These are phyloP conservation scores for Exserohilum turcica DNA, from an alignment of 2,329 filamentous ascomycete genomes.

Conservation along the genomic window DNA sequence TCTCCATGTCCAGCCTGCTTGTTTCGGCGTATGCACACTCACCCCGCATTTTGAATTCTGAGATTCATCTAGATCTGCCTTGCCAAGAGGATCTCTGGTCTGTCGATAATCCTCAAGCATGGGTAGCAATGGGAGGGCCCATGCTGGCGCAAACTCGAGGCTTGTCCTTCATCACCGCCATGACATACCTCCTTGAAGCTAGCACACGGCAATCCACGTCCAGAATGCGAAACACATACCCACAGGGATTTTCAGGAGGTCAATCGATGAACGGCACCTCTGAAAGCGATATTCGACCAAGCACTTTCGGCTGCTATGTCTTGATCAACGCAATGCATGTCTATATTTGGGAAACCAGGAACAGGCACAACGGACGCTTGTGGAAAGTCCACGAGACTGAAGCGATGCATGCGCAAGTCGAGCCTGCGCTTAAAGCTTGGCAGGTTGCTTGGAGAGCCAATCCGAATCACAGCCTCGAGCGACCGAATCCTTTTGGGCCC, in stretches of 20 bases:
- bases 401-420: constrained; percentile 93
- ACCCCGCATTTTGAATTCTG: constrained; percentile 89
- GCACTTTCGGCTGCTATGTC: constrained; percentile 88
- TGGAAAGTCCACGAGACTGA: constrained; percentile 95
- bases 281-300: constrained; percentile 73
- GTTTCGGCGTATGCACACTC: constrained; percentile 93
- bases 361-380: constrained; percentile 82
- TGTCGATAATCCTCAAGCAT: constrained; percentile 80
- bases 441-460: constrained; percentile 89
- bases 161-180: constrained; percentile 78
- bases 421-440: constrained; percentile 93
- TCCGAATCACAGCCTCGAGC: constrained; percentile 79
- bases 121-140: constrained; percentile 76
- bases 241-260: constrained; percentile 57
- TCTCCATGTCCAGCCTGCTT: constrained; percentile 86
- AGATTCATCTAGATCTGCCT: constrained; percentile 85
- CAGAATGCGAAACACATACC: constrained; percentile 44
- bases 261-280: constrained; percentile 57
- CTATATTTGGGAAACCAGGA: constrained; percentile 96
- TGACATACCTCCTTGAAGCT: constrained; percentile 79
- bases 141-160: constrained; percentile 71
- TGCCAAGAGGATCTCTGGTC: constrained; percentile 92
- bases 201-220: constrained; percentile 64
- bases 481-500: constrained; percentile 84
- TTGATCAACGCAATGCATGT: constrained; percentile 95